Evolutionary conservation across 2,329 filamentous ascomycete genomes (phyloP).

Genomic region (Cercospora sp.): DNA sequence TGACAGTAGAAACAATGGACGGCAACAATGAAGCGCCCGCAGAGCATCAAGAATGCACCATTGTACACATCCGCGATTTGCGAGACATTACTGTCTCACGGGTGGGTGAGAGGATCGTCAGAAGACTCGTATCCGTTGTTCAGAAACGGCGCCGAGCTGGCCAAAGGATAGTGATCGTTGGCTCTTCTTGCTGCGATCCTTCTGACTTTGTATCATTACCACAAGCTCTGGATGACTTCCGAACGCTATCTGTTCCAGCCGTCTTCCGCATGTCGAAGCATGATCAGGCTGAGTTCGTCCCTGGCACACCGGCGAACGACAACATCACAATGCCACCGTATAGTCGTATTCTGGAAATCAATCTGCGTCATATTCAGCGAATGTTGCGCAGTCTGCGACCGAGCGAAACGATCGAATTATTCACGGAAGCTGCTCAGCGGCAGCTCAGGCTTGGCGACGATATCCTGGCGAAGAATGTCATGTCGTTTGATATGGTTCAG

Average conservation of each 20-base stretch:
- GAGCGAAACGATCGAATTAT: slow-evolving; percentile 24
- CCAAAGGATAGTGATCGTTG: slow-evolving; percentile 72
- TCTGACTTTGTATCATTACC: slow-evolving; percentile 4
- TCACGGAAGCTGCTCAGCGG: slow-evolving; percentile 20
- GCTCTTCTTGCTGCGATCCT: slow-evolving; percentile 63
- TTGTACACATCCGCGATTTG: slow-evolving; percentile 76
- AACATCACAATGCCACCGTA: slow-evolving; percentile 22
- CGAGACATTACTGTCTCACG: slow-evolving; percentile 70
- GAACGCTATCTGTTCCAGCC: slow-evolving; percentile 57
- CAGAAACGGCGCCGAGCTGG: slow-evolving; percentile 71
- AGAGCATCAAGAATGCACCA: slow-evolving; percentile 37
- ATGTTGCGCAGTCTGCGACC: slow-evolving; percentile 57
- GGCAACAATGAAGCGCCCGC: slow-evolving; percentile 16
- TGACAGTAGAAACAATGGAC: neutral
- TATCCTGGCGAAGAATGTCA: slow-evolving; percentile 54
- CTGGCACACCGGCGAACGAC: slow-evolving; percentile 12
- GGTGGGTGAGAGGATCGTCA: slow-evolving; percentile 68
- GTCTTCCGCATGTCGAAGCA: slow-evolving; percentile 37
- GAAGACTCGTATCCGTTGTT: slow-evolving; percentile 68
- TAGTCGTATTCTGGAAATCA: slow-evolving; percentile 51
- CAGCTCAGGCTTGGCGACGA: slow-evolving; percentile 35
- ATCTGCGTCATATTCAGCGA: slow-evolving; percentile 63
- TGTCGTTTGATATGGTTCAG: slow-evolving; percentile 59
- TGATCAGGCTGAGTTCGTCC: slow-evolving; percentile 19
- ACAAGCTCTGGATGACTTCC: slow-evolving; percentile 46